A percentile compares a stretch with the other conserved stretches of the same genome.
phyloP scores from a whole-genome alignment of 352 stramenopile species.

The Globisporangium megalacanthum region DNA sequence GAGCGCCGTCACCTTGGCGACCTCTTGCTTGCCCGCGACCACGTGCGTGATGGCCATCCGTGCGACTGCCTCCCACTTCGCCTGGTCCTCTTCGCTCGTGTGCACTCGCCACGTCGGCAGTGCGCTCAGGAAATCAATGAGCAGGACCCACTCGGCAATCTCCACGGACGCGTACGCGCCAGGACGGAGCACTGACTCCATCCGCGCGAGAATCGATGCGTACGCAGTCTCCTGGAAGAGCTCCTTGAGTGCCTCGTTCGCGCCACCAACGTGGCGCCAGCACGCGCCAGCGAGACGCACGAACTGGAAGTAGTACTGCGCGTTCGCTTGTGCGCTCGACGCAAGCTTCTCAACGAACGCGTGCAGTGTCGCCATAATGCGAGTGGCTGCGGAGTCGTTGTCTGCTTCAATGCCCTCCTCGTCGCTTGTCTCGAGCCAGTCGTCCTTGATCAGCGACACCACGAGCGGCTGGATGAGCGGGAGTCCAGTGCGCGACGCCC shows the following conservation, averaged over 20 bases:
- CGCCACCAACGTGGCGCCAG: constrained; percentile 10
- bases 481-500: constrained; percentile 10
- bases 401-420: background rate
- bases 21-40: constrained; percentile 56
- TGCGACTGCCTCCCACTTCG: constrained; percentile 47
- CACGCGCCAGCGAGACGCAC: constrained; percentile 15
- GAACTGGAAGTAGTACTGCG: constrained; percentile 17
- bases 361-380: constrained; percentile 7
- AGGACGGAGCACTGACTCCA: constrained; percentile 26
- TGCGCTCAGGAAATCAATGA: constrained; percentile 30
- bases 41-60: constrained; percentile 48
- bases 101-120: constrained; percentile 21
- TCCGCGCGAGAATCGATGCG: constrained; percentile 19
- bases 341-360: constrained; percentile 17
- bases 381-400: too few species aligned
- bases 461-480: constrained; percentile 15
- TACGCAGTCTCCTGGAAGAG: constrained; percentile 27
- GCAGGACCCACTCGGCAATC: constrained; percentile 31
- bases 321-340: constrained; percentile 12
- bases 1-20: constrained; percentile 36
- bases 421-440: background rate
- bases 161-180: constrained; percentile 31
- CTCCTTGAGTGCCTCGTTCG: constrained; percentile 3
- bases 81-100: constrained; percentile 24
- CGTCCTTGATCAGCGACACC: constrained; percentile 14